Evolutionary conservation across 768 basidiomycete species (phyloP), one percentile per base, ranked within the genome.

Genomic region (Ramaria sp.): DNA sequence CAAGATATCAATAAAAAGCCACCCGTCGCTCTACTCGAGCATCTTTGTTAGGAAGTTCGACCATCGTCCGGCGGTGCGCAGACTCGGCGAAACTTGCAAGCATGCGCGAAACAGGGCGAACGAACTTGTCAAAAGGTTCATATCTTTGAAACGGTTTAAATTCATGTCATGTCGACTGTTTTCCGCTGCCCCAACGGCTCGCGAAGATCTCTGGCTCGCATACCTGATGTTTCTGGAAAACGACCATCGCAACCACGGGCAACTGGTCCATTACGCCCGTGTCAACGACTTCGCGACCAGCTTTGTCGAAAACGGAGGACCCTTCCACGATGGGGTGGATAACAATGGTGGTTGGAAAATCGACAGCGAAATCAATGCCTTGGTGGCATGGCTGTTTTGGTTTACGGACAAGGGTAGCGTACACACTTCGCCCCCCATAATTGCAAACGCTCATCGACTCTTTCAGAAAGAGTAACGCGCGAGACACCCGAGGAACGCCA

Each of bases 331-430:
- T 30, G 58, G 62, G 20, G 34, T 34, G 10, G 55, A 63, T 2
- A 61, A 63, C 27, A 53, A 68, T 56, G 61, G 73, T 44, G 81
- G 79, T 1, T 85, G 83, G 83, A 82, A 83, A 0, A 59, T 66
- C 1, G 81, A 83, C 37, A 77, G 62, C 48, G 61, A 68, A 4
- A 44, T 67, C 25, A 78, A 76, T 57, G 66, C 79, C 0, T 75
- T 79, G 49, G 79, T 77, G 0, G 57, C 85, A 15, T 85, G 82
- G 81, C 50, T 83, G 0, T 64, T 79, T 50, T 86, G 84, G 84
- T 70, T 82, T 60, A 73, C 77, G 9, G 75, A 78, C 4, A 63
- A 70, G 60, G 68, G 80, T 79, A 39, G 48, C 75, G 68, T 2
- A 16, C 13, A 39, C n/a, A n/a, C n/a, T n/a, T 12, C 3, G 54